Conservation (phyloP, 371 early-diverging fungal species). For the Nematocida sp. region DNA sequence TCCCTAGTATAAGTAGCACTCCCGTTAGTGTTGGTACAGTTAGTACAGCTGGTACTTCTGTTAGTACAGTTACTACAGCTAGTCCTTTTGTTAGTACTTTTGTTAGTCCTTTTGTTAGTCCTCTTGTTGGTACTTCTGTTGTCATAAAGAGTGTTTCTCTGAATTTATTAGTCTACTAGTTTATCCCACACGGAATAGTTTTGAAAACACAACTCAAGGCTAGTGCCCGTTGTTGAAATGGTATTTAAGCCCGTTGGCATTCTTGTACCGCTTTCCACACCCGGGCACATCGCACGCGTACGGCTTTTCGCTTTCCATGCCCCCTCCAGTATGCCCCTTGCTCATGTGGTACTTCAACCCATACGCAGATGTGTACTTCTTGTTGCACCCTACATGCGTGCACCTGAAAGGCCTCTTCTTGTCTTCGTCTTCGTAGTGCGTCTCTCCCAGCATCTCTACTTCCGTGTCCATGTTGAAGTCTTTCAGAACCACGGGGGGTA, state of each 20-base stretch:
- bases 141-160: too few relatives aligned
- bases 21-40: too few relatives aligned
- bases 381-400: conserved; percentile 62
- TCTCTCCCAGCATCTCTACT: conserved; percentile 36
- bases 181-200: too few relatives aligned
- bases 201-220: too few relatives aligned
- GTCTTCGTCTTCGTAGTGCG: conserved; percentile 38
- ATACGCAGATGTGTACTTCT: conserved; percentile 65
- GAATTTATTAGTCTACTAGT: too few relatives aligned
- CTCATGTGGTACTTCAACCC: conserved; percentile 65
- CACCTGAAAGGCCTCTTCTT: conserved; percentile 61
- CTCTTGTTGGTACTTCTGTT: too few relatives aligned
- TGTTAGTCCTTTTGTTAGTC: too few relatives aligned
- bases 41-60: too few relatives aligned
- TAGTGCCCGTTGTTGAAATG: conserved; percentile 77
- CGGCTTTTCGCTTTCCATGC: conserved; percentile 69
- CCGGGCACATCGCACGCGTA: conserved; percentile 74
- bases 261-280: conserved; percentile 86
- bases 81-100: too few relatives aligned
- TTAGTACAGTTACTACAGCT: too few relatives aligned
- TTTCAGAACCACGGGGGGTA: conserved; percentile 33
- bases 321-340: conserved; percentile 63
- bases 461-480: conserved; percentile 51
- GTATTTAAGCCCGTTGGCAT: conserved; percentile 87
- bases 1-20: too few relatives aligned